Conservation (phyloP, 306 rosid genomes). For the Carpinus viminea region DNA sequence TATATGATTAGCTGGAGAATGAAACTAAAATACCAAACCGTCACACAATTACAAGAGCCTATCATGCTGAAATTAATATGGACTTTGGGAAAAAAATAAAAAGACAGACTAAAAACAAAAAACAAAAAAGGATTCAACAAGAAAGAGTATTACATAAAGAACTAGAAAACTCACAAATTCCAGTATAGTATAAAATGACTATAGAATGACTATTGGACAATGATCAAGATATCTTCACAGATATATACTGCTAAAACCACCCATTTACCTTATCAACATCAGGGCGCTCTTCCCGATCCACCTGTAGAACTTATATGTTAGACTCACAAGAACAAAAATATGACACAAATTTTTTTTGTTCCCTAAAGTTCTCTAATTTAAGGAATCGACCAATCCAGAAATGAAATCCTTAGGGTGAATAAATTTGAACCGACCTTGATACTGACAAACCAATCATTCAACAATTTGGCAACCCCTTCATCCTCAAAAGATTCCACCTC, state of each 20-base stretch:
- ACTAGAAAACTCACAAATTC: background rate
- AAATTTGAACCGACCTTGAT: slow-evolving; percentile 60
- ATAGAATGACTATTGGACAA: background rate
- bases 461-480: slow-evolving; percentile 68
- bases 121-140: background rate
- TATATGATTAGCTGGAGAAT: background rate
- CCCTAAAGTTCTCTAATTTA: background rate
- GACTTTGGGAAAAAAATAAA: background rate
- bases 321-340: slow-evolving; percentile 20
- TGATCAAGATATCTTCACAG: background rate
- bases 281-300: slow-evolving; percentile 95
- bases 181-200: background rate
- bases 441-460: slow-evolving; percentile 90
- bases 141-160: background rate
- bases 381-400: background rate
- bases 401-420: slow-evolving; percentile 7
- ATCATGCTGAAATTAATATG: slow-evolving; percentile 1
- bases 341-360: background rate
- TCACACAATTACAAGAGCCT: background rate
- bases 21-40: background rate
- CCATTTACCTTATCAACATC: slow-evolving; percentile 89
- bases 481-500: slow-evolving; percentile 96
- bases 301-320: slow-evolving; percentile 56
- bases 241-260: background rate
- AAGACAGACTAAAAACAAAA: background rate